Conservation (phyloP, 768 basidiomycete genomes). For the Daedaleopsis sinensis region DNA sequence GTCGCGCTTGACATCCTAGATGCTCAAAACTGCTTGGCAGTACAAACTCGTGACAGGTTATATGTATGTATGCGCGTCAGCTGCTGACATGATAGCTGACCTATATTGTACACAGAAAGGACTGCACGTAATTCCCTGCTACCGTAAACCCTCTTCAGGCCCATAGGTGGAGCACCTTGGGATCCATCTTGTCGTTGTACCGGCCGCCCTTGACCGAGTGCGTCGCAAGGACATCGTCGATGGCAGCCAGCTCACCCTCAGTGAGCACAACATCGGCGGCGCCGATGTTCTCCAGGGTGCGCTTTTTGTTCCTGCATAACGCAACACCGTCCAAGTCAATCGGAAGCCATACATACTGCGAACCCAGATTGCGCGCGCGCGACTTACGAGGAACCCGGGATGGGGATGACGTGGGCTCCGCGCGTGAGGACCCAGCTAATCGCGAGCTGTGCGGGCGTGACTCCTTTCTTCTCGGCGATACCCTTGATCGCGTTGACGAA, state of each 20-base stretch:
- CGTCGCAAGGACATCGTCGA: conserved; percentile 40
- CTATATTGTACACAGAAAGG: no score
- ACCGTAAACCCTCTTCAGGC: conserved; percentile 21
- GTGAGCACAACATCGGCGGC: conserved; percentile 41
- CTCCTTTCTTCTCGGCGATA: conserved; percentile 44
- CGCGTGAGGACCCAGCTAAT: conserved; percentile 35
- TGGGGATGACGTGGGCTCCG: conserved; percentile 38
- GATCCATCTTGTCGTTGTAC: conserved; percentile 32
- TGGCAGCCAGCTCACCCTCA: conserved; percentile 39
- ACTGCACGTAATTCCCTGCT: no score
- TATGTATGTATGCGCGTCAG: not conserved
- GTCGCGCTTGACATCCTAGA: no score
- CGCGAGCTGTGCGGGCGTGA: conserved; percentile 43
- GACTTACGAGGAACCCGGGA: conserved; percentile 47
- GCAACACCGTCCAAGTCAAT: not conserved
- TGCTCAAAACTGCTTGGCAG: no score
- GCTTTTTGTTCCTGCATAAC: conserved; percentile 36
- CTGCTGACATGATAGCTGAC: no score
- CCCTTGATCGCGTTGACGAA: conserved; percentile 43
- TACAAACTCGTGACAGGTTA: no score
- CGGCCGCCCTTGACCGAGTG: conserved; percentile 43
- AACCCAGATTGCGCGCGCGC: no score
- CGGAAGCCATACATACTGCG: no score
- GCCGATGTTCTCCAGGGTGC: conserved; percentile 44
- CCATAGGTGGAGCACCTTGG: conserved; percentile 34